Evolutionary conservation across 768 basidiomycete genomes (phyloP).

Genomic region (Leucosporidium creatinivorum): DNA sequence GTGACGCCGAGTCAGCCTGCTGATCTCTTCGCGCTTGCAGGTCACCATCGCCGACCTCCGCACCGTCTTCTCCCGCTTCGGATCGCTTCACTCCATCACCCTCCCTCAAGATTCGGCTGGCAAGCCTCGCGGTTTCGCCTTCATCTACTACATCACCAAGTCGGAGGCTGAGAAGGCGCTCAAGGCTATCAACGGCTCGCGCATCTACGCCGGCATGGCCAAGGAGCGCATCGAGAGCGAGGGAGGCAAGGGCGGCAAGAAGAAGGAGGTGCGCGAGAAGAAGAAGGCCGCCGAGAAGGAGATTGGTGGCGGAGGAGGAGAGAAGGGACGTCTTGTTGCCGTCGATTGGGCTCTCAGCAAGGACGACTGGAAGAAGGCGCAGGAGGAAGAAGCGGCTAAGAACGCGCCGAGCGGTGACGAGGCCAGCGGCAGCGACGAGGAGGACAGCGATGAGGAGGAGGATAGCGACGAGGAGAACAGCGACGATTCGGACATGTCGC

Average conservation of each 20-base stretch:
- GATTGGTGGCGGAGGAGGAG: conserved; percentile 48
- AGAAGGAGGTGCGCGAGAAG: conserved; percentile 48
- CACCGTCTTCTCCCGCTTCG: conserved; percentile 75
- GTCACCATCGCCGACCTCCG: conserved; percentile 77
- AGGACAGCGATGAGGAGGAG: conserved; percentile 41
- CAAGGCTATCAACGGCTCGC: conserved; percentile 68
- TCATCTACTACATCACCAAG: conserved; percentile 84
- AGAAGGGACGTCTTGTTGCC: conserved; percentile 59
- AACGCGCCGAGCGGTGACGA: conserved; percentile 36
- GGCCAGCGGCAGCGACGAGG: conserved; percentile 37
- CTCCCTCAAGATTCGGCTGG: conserved; percentile 52
- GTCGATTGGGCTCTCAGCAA: conserved; percentile 97
- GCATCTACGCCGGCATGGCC: conserved; percentile 52
- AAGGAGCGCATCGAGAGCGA: conserved; percentile 35
- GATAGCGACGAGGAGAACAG: conserved; percentile 45
- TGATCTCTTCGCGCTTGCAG: conserved; percentile 40
- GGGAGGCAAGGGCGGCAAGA: conserved; percentile 38
- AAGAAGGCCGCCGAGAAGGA: conserved; percentile 46
- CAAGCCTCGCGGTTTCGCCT: conserved; percentile 70
- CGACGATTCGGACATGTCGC: conserved; percentile 42
- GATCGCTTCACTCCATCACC: conserved; percentile 76
- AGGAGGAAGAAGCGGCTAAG: conserved; percentile 46
- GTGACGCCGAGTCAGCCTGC: not conserved
- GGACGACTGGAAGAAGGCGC: conserved; percentile 77
- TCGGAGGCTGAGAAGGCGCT: conserved; percentile 78